Evolutionary conservation across 371 early-diverging fungal genomes (phyloP).

Genomic region (Actinomortierella wolfii): DNA sequence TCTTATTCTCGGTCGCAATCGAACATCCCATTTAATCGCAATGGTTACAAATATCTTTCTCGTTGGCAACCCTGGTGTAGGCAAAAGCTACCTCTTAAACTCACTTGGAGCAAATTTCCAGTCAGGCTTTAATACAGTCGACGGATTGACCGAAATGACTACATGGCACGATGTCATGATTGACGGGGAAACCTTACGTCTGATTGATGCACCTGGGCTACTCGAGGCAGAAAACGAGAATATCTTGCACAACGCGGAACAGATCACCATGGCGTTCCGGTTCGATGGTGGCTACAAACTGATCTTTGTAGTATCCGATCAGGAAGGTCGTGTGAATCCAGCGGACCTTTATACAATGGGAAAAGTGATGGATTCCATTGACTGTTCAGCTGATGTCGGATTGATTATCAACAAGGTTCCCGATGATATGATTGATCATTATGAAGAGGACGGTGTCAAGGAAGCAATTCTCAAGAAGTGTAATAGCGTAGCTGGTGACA

Average conservation of each 20-base stretch:
- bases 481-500: too few species aligned
- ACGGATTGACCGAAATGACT: too few species aligned
- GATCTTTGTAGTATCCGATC: not conserved
- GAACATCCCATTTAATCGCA: too few species aligned
- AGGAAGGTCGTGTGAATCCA: not conserved
- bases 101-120: too few species aligned
- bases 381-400: constrained; percentile 1
- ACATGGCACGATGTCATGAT: too few species aligned
- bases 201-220: not conserved
- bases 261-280: not conserved
- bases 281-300: not conserved
- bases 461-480: too few species aligned
- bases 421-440: constrained; percentile 4
- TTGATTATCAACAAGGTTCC: constrained; percentile 6
- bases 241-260: not conserved
- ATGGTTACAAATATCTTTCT: too few species aligned
- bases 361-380: constrained; percentile 1
- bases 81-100: too few species aligned
- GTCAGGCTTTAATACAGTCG: too few species aligned
- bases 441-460: not conserved
- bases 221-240: not conserved
- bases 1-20: too few species aligned
- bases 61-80: too few species aligned
- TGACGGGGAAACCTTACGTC: not conserved
- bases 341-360: constrained; percentile 1